Conservation (phyloP, 2,329 filamentous ascomycete species). For the Colletotrichum shisoi region DNA sequence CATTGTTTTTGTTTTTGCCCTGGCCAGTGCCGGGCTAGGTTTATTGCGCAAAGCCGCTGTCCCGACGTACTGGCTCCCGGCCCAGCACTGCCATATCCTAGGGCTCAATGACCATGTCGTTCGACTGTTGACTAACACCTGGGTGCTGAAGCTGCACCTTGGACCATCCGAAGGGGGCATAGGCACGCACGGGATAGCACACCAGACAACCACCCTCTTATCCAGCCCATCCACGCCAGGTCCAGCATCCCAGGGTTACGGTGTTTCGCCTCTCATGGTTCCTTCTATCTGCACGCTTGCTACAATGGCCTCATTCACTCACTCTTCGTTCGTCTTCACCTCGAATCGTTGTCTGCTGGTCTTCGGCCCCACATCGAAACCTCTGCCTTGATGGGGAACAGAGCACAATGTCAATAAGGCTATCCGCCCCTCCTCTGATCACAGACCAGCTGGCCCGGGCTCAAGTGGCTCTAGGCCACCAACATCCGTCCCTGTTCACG, state of each 20-base stretch:
- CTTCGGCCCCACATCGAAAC: slow-evolving; percentile 23
- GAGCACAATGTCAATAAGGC: slow-evolving; percentile 12
- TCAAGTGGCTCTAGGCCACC: slow-evolving; percentile 15
- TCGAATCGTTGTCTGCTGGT: neutral
- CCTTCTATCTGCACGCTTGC: neutral
- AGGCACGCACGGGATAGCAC: neutral
- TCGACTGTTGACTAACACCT: neutral
- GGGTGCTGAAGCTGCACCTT: slow-evolving; percentile 4
- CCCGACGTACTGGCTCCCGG: slow-evolving; percentile 38
- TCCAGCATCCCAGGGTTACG: neutral
- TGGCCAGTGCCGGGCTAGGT: slow-evolving; percentile 35
- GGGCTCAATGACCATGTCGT: slow-evolving; percentile 15
- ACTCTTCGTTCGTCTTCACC: neutral
- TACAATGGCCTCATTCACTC: neutral
- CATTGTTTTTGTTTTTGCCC: slow-evolving; percentile 20
- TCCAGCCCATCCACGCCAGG: neutral
- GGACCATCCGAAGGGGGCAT: slow-evolving; percentile 6
- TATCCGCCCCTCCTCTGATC: slow-evolving; percentile 17
- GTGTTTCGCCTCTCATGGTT: neutral
- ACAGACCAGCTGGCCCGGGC: slow-evolving; percentile 21
- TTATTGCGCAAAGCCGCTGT: slow-evolving; percentile 32
- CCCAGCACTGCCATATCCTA: slow-evolving; percentile 26
- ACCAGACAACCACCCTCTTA: neutral
- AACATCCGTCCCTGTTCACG: neutral
- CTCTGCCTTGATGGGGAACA: slow-evolving; percentile 25